phyloP scores from a whole-genome alignment of 768 basidiomycete species.

The Kwoniella sp. region DNA sequence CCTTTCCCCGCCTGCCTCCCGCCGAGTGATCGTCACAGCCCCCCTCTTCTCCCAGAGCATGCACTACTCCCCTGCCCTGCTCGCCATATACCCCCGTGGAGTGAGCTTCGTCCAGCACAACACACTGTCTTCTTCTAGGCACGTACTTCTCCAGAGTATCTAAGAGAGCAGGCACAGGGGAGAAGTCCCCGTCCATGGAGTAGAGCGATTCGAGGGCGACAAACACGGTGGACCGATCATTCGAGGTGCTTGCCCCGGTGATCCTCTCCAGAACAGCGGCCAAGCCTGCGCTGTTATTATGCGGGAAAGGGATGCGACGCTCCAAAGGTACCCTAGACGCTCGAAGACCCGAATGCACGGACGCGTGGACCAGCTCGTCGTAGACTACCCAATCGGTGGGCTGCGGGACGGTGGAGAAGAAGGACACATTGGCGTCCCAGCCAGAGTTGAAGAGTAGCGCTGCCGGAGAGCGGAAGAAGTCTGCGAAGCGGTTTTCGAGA shows the following conservation, averaged over 20 bases:
- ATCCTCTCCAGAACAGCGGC: constrained; percentile 54
- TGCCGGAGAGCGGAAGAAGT: constrained; percentile 61
- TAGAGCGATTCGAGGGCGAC: constrained; percentile 85
- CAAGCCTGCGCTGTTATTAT: constrained; percentile 65
- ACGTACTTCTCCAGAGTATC: constrained; percentile 56
- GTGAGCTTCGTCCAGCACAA: constrained; percentile 91
- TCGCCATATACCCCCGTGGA: constrained; percentile 84
- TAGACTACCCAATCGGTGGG: constrained; percentile 69
- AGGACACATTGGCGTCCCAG: constrained; percentile 83
- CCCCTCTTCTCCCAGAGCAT: constrained; percentile 56
- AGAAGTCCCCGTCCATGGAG: constrained; percentile 92
- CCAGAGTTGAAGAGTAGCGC: constrained; percentile 88
- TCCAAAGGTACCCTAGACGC: constrained; percentile 52
- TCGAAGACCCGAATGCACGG: constrained; percentile 85
- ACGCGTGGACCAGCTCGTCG: constrained; percentile 86
- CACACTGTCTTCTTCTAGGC: constrained; percentile 61
- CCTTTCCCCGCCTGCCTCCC: constrained; percentile 54
- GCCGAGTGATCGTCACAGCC: neutral
- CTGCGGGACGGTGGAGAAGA: constrained; percentile 77
- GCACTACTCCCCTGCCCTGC: constrained; percentile 69
- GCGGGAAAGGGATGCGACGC: constrained; percentile 59
- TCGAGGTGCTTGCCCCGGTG: constrained; percentile 45
- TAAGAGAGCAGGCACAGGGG: constrained; percentile 67
- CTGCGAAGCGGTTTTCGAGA: constrained; percentile 66
- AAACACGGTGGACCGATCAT: constrained; percentile 55